A percentile compares a stretch with the other conserved stretches of the same genome.
phyloP scores from a whole-genome alignment of 768 basidiomycete species.

The Boletus fagicola region DNA sequence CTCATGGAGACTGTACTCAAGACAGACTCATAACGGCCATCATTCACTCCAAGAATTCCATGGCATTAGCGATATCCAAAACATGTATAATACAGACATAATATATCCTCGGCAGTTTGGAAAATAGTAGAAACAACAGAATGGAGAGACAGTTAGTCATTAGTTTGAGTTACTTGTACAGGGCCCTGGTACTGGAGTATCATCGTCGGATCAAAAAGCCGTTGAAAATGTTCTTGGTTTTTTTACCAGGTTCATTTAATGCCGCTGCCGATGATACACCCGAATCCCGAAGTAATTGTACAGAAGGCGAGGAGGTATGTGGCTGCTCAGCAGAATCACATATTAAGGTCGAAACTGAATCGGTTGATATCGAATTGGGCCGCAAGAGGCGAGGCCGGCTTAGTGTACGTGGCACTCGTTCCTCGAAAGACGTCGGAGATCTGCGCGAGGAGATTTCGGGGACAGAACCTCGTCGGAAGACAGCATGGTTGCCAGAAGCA shows the following conservation, averaged over 20 bases:
- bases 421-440: constrained; percentile 15
- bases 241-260: constrained; percentile 29
- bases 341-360: constrained; percentile 45
- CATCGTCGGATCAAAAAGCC: constrained; percentile 41
- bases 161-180: background rate
- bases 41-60: background rate
- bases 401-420: constrained; percentile 20
- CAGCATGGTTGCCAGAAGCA: constrained; percentile 9
- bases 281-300: constrained; percentile 1
- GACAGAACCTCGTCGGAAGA: constrained; percentile 28
- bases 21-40: constrained; percentile 18
- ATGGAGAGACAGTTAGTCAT: background rate
- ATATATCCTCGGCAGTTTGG: constrained; percentile 13
- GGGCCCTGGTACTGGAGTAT: background rate
- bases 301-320: constrained; percentile 7
- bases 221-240: constrained; percentile 41
- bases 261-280: constrained; percentile 4
- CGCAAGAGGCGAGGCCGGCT: constrained; percentile 33
- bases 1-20: constrained; percentile 42
- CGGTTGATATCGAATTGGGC: constrained; percentile 54
- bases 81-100: constrained; percentile 28
- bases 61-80: constrained; percentile 13
- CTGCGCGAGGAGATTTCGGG: constrained; percentile 21
- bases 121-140: constrained; percentile 7
- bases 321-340: constrained; percentile 11